Evolutionary conservation across 1,284 basidiomycete species (phyloP), one percentile per base, ranked within the genome.

Genomic region (Moesziomyces sp.): DNA sequence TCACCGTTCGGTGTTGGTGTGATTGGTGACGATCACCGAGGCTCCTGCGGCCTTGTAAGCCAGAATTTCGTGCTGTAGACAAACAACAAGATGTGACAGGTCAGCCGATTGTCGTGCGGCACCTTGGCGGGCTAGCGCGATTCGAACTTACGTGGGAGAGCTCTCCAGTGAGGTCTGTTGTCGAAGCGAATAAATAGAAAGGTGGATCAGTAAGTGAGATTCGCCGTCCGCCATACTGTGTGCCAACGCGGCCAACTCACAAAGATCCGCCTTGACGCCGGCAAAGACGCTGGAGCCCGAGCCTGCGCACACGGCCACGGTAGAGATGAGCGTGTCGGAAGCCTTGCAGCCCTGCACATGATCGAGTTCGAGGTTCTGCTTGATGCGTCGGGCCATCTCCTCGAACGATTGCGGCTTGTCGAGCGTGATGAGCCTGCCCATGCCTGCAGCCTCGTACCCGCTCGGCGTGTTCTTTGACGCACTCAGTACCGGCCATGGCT

Each of bases 1-100:
- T 52, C 45, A 74, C 50, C 82, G 65, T 61, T 84, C 82, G 5
- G 76, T 78, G 68, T 82, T 82, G 50, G 79, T 76, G 58, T 84
- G 82, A 48, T 82, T 78, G 14, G 79, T 67, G 21, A 82, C 60
- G 35, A 84, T 74, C 30, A 84, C 81, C 16, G 75, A 78, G 35
- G 75, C 53, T n/a, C 80, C 81, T 9, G 66, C 52, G 26, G 78
- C 78, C 18, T 76, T 79, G 53, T 75, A 67, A 1, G 81, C 77
- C 23, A 84, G 66, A n/a, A 81, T 47, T 46, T 83, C 82, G 63
- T 84, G 82, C 70, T 83, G 71, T 19, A 16, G 10, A 28, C 7
- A 21, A 35, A 19, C 14, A n/a, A n/a, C n/a, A n/a, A n/a, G 18
- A 28, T 21, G 45, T 24, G 8, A 13, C 14, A 19, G 10, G 21